A percentile compares a stretch with the other conserved stretches of the same genome.
Evolutionary conservation across 257 asterid genomes (phyloP).

Genomic region (Fraxinus pennsylvanica): DNA sequence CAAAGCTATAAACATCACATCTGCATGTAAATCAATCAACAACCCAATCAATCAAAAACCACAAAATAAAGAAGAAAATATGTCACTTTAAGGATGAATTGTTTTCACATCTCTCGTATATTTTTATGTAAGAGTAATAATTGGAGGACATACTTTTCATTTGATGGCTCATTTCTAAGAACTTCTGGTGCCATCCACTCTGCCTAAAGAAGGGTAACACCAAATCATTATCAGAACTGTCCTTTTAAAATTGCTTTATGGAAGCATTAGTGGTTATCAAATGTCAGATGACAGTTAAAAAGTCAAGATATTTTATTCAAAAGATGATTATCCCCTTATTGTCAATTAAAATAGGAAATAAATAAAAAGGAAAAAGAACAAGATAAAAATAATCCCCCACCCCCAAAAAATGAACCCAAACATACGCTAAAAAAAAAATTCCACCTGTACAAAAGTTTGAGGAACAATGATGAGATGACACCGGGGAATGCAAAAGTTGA

Average conservation of each 20-base stretch:
- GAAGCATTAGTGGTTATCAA: neutral
- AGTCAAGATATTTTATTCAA: too few relatives aligned
- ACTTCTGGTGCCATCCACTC: conserved; percentile 99
- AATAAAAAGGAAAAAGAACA: too few relatives aligned
- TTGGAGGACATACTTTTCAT: conserved; percentile 71
- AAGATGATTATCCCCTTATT: too few relatives aligned
- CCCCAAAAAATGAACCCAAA: neutral
- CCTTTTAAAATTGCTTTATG: neutral
- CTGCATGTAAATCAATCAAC: conserved; percentile 46
- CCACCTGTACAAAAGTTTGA: too few relatives aligned
- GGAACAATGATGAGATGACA: too few relatives aligned
- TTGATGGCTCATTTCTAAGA: conserved; percentile 92
- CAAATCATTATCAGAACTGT: conserved; percentile 23
- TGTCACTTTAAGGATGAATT: neutral
- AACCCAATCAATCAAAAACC: neutral
- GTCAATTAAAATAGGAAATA: too few relatives aligned
- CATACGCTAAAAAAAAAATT: neutral
- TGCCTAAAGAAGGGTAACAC: conserved; percentile 62
- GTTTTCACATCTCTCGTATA: neutral
- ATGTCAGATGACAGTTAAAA: neutral
- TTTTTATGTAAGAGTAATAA: conserved; percentile 3
- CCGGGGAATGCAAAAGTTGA: too few relatives aligned
- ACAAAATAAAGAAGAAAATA: conserved; percentile 1
- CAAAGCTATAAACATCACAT: conserved; percentile 90
- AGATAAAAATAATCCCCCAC: neutral